A percentile compares a stretch with the other conserved stretches of the same genome.
Conservation (phyloP, 1,139 yeast species). For the Geotrichum bryndzae region DNA sequence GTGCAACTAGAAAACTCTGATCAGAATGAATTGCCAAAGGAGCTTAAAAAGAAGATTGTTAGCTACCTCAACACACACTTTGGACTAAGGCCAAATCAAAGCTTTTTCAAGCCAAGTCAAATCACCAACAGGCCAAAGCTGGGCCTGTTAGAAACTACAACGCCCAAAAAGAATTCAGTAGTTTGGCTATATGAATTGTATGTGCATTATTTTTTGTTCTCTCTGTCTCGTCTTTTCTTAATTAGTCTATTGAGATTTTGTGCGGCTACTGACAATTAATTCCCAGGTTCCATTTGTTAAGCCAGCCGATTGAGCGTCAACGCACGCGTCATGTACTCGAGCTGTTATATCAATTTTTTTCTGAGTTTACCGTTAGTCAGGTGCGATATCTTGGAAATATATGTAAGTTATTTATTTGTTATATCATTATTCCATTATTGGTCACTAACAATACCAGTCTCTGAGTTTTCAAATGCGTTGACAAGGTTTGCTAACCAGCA, state of each 20-base stretch:
- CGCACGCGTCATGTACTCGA: not conserved
- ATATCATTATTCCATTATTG: not conserved
- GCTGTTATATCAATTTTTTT: constrained; percentile 2
- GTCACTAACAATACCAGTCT: not conserved
- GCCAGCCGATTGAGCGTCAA: not conserved
- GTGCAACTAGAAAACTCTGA: not conserved
- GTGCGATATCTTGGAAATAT: not conserved
- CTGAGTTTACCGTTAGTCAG: constrained; percentile 3
- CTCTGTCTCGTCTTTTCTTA: not conserved
- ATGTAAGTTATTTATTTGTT: constrained; percentile 3
- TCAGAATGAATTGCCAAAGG: not conserved
- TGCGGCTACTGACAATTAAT: not conserved
- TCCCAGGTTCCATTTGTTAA: not conserved
- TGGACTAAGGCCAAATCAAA: not conserved
- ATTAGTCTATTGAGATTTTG: not conserved
- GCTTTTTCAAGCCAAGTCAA: not conserved
- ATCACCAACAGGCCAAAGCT: not conserved
- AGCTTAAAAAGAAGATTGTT: not conserved
- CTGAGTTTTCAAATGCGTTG: constrained; percentile 5
- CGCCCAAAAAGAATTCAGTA: not conserved
- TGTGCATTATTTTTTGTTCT: not conserved
- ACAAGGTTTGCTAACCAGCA: not conserved
- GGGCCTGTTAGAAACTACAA: not conserved
- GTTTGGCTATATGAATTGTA: not conserved
- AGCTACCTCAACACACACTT: not conserved